phyloP scores from a whole-genome alignment of 768 basidiomycete genomes.

The Daedaleopsis sinensis region DNA sequence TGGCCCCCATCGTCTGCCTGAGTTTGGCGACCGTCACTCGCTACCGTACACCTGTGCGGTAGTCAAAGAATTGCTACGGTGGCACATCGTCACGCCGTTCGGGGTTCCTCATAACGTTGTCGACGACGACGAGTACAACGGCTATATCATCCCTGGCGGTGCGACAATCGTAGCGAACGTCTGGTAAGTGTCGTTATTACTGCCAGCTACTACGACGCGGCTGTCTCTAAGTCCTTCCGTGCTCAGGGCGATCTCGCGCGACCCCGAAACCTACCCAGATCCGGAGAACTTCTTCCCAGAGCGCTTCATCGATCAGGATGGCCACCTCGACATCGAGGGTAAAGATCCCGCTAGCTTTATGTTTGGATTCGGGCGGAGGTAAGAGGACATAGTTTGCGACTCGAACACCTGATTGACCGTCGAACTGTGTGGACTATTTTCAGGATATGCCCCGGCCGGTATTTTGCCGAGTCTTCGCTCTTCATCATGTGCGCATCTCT shows the following conservation, averaged over 20 bases:
- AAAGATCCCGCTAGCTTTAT: neutral
- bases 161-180: constrained; percentile 21
- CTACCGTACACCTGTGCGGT: too few species aligned
- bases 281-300: constrained; percentile 22
- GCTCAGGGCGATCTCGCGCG: constrained; percentile 13
- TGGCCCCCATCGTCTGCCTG: too few species aligned
- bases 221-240: neutral
- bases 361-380: neutral
- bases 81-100: neutral
- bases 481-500: constrained; percentile 3
- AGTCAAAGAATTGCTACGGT: too few species aligned
- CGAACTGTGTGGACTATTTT: neutral
- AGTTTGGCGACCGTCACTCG: too few species aligned
- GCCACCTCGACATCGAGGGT: neutral
- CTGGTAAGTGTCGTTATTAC: constrained; percentile 1
- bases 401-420: neutral
- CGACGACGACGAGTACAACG: constrained; percentile 42
- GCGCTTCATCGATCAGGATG: constrained; percentile 14
- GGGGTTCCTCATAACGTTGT: constrained; percentile 32
- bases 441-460: constrained; percentile 6
- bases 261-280: constrained; percentile 12
- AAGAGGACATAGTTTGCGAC: neutral
- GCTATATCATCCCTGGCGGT: constrained; percentile 42
- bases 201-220: constrained; percentile 19
- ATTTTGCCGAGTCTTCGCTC: neutral